Evolutionary conservation across 192 early-diverging fungal genomes (phyloP).

Genomic region (Backusella morwellensis): DNA sequence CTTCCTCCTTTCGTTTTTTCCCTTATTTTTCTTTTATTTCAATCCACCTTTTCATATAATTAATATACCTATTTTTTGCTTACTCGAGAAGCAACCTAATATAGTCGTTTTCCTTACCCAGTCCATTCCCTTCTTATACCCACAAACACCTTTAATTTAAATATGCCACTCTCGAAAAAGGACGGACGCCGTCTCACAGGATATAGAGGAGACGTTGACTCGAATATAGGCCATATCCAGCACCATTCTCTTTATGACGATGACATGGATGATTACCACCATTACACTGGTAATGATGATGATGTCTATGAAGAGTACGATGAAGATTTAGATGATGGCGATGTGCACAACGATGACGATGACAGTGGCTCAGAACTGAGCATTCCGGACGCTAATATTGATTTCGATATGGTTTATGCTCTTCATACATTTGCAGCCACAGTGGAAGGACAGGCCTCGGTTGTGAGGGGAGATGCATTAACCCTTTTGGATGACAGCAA

Average conservation of each 20-base stretch:
- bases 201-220: constrained; percentile 5
- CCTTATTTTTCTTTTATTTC: background rate
- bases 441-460: constrained; percentile 82
- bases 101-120: constrained; percentile 4
- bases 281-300: constrained; percentile 35
- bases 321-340: constrained; percentile 34
- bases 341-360: constrained; percentile 31
- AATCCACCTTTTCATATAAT: background rate
- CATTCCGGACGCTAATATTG: constrained; percentile 64
- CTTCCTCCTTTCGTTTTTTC: background rate
- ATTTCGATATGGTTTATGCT: constrained; percentile 79
- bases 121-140: constrained; percentile 7
- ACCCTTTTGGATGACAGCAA: constrained; percentile 82
- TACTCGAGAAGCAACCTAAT: constrained; percentile 3
- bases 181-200: constrained; percentile 20
- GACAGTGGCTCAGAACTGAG: constrained; percentile 41
- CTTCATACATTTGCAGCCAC: constrained; percentile 84
- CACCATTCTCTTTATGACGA: constrained; percentile 23
- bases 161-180: constrained; percentile 7
- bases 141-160: background rate
- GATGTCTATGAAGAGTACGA: constrained; percentile 37
- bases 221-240: background rate
- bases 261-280: constrained; percentile 21
- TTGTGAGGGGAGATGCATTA: constrained; percentile 74
- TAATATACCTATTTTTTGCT: constrained; percentile 1